Percentiles rank a stretch among this genome's conserved stretches.
Conservation (phyloP, 192 early-diverging fungal genomes). For the Coemansia sp. region DNA sequence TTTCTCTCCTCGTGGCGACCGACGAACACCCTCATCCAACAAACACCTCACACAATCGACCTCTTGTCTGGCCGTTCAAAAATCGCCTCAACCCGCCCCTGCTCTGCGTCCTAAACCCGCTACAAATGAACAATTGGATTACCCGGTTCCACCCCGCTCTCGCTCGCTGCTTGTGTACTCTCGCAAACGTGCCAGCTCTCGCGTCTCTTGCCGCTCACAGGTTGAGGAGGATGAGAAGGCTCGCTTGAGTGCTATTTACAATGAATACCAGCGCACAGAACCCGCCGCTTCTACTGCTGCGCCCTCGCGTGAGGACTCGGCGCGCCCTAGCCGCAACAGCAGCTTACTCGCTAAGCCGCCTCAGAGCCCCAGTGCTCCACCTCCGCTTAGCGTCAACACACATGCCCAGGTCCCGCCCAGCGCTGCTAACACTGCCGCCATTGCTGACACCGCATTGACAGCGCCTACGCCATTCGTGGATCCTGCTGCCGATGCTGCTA, state of each 20-base stretch:
- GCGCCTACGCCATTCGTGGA: neutral
- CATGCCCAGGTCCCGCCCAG: slow-evolving; percentile 6
- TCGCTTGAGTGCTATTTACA: slow-evolving; percentile 30
- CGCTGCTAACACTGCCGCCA: neutral
- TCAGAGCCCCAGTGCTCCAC: neutral
- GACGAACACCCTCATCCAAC: slow-evolving; percentile 8
- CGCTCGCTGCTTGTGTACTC: slow-evolving; percentile 29
- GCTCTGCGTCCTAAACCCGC: slow-evolving; percentile 2
- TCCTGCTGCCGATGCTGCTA: neutral
- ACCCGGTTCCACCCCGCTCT: slow-evolving; percentile 34
- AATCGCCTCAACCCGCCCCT: slow-evolving; percentile 8
- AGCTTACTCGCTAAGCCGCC: slow-evolving; percentile 29
- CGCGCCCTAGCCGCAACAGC: slow-evolving; percentile 35
- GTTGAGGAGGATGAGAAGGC: slow-evolving; percentile 45
- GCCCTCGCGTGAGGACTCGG: slow-evolving; percentile 12
- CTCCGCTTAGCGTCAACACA: slow-evolving; percentile 36
- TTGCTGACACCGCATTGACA: neutral
- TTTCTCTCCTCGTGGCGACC: slow-evolving; percentile 39
- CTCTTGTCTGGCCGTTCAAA: slow-evolving; percentile 11
- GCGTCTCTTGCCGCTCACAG: slow-evolving; percentile 23
- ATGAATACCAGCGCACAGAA: slow-evolving; percentile 24
- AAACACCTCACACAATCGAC: slow-evolving; percentile 4
- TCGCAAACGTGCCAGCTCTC: slow-evolving; percentile 10
- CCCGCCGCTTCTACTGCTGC: slow-evolving; percentile 7
- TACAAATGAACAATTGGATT: slow-evolving; percentile 9